Evolutionary conservation across 352 stramenopile species (phyloP).

Genomic region (Pythium chondricola): DNA sequence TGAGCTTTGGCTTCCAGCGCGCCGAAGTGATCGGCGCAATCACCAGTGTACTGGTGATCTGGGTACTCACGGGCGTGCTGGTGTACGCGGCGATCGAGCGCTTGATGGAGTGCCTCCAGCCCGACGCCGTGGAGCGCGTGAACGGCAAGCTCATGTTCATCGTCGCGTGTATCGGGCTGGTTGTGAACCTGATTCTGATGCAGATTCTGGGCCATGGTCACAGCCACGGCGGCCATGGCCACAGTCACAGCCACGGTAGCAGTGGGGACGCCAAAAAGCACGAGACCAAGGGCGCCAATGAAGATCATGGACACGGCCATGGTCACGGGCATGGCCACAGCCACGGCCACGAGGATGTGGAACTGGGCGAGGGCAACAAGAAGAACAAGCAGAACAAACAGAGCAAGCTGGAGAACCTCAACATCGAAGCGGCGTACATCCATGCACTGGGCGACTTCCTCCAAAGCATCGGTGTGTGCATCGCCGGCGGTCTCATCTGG

Average conservation of each 20-base stretch:
- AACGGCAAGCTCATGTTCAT: constrained; percentile 97
- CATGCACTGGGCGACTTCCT: constrained; percentile 97
- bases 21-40: constrained; percentile 96
- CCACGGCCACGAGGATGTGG: constrained; percentile 3
- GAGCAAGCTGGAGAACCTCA: constrained; percentile 87
- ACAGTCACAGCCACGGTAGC: constrained; percentile 29
- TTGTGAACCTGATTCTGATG: constrained; percentile 95
- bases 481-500: constrained; percentile 96
- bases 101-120: constrained; percentile 69
- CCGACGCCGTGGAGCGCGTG: constrained; percentile 76
- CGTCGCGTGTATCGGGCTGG: constrained; percentile 91
- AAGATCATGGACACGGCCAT: constrained; percentile 17
- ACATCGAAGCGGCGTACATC: constrained; percentile 95
- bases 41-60: constrained; percentile 92
- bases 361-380: constrained; percentile 8
- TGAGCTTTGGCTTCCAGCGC: constrained; percentile 94
- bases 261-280: constrained; percentile 33
- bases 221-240: constrained; percentile 21
- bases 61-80: constrained; percentile 91
- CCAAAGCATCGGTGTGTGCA: constrained; percentile 94
- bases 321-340: constrained; percentile 20
- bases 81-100: constrained; percentile 91
- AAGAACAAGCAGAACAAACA: constrained; percentile 9
- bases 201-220: constrained; percentile 85
- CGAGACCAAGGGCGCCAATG: constrained; percentile 17